Evolutionary conservation across 2,329 filamentous ascomycete genomes (phyloP), one percentile per base, ranked within the genome.

Genomic region (Phoma sp.): DNA sequence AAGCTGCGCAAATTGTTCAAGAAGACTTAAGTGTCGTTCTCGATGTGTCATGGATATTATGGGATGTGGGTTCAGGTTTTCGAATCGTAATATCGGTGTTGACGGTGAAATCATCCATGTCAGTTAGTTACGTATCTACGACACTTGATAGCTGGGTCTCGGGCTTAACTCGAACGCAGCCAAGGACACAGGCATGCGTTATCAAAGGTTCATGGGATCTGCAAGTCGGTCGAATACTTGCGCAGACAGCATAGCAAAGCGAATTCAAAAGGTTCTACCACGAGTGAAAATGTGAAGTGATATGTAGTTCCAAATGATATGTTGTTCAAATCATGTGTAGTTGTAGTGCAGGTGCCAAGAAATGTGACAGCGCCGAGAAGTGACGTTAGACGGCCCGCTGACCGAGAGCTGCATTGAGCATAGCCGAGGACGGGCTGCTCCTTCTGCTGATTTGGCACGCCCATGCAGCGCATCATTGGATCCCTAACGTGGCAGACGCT

Each of bases 401-500:
- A 53, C 68, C 66, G 66, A 66, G 52, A 64, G 56, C 67, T 58
- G 63, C 60, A 65, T 66, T 39, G 60, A 66, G 62, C 49, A 51
- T 57, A 63, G 63, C 56, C 61, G 46, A 49, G 32, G 11, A 22
- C 14, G 24, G 37, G 47, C 60, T 64, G 57, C 66, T 63, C 56
- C 59, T 66, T 66, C 33, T 60, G 61, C 57, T 45, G 52, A 55
- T 61, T 62, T 60, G 63, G 57, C 58, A 54, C 62, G 61, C 44
- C 30, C 30, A 46, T 52, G 49, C n/a, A 14, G 25, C 22, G 47
- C 64, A 53, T 65, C 60, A 73, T 73, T 73, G 70, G 70, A 53
- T 33, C 40, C 59, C 33, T 64, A 63, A 69, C 67, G 67, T 68
- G 67, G 68, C 64, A 65, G 54, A 56, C 59, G 61, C 65, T 59